These are phyloP conservation scores for Cladorrhinum sp. DNA, from an alignment of 2,329 filamentous ascomycete species.

Conservation along the genomic window DNA sequence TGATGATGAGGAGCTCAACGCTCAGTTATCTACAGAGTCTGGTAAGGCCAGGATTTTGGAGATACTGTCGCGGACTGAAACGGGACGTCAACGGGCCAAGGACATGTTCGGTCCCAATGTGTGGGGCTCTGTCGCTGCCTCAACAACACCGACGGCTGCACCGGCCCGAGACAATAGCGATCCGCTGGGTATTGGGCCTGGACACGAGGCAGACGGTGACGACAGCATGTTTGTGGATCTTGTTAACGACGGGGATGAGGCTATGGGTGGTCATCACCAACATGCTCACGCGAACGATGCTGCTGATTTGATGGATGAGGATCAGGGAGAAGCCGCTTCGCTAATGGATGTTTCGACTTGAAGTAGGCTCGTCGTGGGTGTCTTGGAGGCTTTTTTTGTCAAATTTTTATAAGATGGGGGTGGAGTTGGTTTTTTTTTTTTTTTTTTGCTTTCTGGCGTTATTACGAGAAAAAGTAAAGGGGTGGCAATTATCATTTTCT, in stretches of 20 bases:
- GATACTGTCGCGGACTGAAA: constrained; percentile 49
- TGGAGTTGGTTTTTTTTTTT: not conserved
- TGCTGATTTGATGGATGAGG: constrained; percentile 20
- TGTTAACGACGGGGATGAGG: constrained; percentile 51
- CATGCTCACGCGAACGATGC: constrained; percentile 13
- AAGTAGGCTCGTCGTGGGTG: constrained; percentile 10
- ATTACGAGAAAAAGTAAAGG: no score
- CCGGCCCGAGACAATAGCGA: constrained; percentile 25
- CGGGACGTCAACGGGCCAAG: constrained; percentile 49
- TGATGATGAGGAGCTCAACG: constrained; percentile 42
- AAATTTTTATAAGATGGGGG: not conserved
- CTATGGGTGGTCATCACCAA: constrained; percentile 41
- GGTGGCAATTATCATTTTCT: no score
- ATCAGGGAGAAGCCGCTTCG: constrained; percentile 19
- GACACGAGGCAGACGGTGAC: constrained; percentile 43
- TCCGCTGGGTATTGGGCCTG: constrained; percentile 29
- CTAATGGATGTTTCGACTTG: constrained; percentile 19
- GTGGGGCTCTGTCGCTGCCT: constrained; percentile 37
- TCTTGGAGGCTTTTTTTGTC: not conserved
- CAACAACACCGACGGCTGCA: constrained; percentile 4
- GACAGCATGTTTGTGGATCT: constrained; percentile 57
- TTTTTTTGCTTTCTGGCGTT: not conserved
- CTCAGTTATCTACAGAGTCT: constrained; percentile 40
- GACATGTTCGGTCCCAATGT: constrained; percentile 50
- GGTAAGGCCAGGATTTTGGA: constrained; percentile 52